Conservation (phyloP, 108 stramenopile species). For the Nitzschia palea region DNA sequence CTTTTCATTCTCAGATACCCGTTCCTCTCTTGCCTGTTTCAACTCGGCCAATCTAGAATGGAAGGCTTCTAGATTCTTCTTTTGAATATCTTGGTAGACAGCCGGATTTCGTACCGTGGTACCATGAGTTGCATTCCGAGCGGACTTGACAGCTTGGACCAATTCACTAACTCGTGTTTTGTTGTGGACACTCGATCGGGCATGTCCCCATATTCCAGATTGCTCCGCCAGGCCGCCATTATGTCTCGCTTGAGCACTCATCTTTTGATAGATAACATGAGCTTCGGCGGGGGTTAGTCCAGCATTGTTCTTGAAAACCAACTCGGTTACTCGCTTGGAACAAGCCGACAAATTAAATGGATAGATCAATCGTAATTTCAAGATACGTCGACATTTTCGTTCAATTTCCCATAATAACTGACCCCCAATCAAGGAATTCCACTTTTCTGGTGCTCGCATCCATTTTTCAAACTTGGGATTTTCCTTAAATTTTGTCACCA, state of each 20-base stretch:
- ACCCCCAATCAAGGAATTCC: slow-evolving; percentile 12
- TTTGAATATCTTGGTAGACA: not conserved
- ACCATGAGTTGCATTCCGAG: not conserved
- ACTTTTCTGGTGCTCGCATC: slow-evolving; percentile 9
- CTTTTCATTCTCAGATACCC: too few relatives aligned
- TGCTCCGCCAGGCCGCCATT: not conserved
- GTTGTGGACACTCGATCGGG: not conserved
- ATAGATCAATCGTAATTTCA: not conserved
- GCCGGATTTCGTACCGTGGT: not conserved
- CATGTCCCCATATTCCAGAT: not conserved
- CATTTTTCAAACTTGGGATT: slow-evolving; percentile 12
- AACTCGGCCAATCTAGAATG: slow-evolving; percentile 6
- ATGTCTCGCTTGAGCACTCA: not conserved
- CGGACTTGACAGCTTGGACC: not conserved
- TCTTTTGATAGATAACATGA: not conserved
- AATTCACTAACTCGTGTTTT: not conserved
- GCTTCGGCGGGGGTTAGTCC: not conserved
- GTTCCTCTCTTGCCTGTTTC: slow-evolving; percentile 9
- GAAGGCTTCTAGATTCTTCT: slow-evolving; percentile 4
- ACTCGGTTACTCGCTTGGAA: not conserved
- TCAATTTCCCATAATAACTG: slow-evolving; percentile 12
- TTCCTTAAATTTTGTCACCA: slow-evolving; percentile 17
- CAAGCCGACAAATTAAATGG: slow-evolving; percentile 7
- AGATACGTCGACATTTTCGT: not conserved
- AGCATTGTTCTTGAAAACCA: not conserved